These are phyloP conservation scores for Penicillium decumbens DNA, from an alignment of 2,329 filamentous ascomycete species.

Conservation along the genomic window DNA sequence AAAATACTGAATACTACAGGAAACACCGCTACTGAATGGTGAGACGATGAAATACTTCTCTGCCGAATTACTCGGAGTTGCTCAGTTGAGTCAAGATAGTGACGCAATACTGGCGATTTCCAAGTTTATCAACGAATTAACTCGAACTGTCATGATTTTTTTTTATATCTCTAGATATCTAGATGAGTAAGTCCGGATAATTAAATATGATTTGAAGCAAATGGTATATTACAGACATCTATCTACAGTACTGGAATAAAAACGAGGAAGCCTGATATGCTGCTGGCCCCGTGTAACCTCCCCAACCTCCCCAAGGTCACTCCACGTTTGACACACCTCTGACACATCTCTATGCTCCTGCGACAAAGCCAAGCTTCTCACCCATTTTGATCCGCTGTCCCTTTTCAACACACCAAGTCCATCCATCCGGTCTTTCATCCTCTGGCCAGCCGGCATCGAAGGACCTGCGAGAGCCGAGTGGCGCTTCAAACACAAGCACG, in stretches of 20 bases:
- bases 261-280: neutral
- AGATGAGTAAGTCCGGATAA: too few relatives aligned
- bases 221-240: constrained; percentile 11
- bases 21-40: neutral
- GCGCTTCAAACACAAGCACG: constrained; percentile 94
- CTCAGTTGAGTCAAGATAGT: too few relatives aligned
- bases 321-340: neutral
- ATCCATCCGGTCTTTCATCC: constrained; percentile 61
- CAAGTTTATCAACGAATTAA: too few relatives aligned
- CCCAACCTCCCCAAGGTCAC: neutral
- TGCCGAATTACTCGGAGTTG: too few relatives aligned
- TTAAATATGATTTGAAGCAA: neutral
- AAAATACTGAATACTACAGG: neutral
- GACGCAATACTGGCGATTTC: too few relatives aligned
- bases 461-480: constrained; percentile 55
- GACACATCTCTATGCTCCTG: constrained; percentile 2
- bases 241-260: neutral
- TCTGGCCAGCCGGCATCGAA: constrained; percentile 59
- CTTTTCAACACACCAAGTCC: constrained; percentile 80
- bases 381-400: constrained; percentile 88
- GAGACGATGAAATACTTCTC: too few relatives aligned
- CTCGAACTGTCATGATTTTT: too few relatives aligned
- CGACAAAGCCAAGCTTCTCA: constrained; percentile 73
- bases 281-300: neutral
- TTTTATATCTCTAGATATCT: too few relatives aligned